A percentile compares a stretch with the other conserved stretches of the same genome.
Evolutionary conservation across 2,329 filamentous ascomycete species (phyloP).

Genomic region (Aspergillus terreus): DNA sequence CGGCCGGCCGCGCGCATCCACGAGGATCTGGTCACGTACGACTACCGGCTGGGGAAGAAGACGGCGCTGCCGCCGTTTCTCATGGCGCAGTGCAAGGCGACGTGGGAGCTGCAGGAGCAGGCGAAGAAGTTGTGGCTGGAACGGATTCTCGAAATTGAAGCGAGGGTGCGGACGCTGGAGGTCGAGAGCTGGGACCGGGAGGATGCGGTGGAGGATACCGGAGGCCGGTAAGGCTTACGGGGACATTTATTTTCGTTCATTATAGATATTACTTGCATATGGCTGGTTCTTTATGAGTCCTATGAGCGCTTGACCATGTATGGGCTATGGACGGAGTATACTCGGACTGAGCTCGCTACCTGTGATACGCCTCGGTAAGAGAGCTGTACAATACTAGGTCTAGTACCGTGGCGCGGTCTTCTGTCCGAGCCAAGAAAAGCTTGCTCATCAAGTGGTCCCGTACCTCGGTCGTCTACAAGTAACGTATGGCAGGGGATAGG

Average conservation of each 20-base stretch:
- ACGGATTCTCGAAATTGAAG: constrained; percentile 55
- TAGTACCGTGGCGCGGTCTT: constrained; percentile 6
- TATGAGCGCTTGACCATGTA: too few relatives aligned
- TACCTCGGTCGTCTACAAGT: neutral
- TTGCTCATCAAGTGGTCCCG: constrained; percentile 9
- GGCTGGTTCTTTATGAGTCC: too few relatives aligned
- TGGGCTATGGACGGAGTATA: too few relatives aligned
- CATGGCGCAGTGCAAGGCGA: constrained; percentile 56
- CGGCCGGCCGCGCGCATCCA: constrained; percentile 68
- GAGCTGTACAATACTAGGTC: too few relatives aligned
- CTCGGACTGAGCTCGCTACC: too few relatives aligned
- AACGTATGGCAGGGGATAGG: neutral
- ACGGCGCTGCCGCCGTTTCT: constrained; percentile 57
- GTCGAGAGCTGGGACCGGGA: constrained; percentile 67
- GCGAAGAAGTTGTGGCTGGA: constrained; percentile 51
- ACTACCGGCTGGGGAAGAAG: constrained; percentile 61
- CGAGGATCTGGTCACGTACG: constrained; percentile 78
- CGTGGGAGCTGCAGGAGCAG: constrained; percentile 60
- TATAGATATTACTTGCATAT: neutral
- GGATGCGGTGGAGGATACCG: constrained; percentile 69
- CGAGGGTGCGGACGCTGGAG: constrained; percentile 62
- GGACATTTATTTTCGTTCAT: neutral
- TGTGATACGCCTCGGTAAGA: too few relatives aligned
- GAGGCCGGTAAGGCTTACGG: constrained; percentile 30
- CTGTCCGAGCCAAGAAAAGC: constrained; percentile 13